Evolutionary conservation across 2,329 filamentous ascomycete species (phyloP), one percentile per base, ranked within the genome.

Genomic region (Cladosporium colombiae): DNA sequence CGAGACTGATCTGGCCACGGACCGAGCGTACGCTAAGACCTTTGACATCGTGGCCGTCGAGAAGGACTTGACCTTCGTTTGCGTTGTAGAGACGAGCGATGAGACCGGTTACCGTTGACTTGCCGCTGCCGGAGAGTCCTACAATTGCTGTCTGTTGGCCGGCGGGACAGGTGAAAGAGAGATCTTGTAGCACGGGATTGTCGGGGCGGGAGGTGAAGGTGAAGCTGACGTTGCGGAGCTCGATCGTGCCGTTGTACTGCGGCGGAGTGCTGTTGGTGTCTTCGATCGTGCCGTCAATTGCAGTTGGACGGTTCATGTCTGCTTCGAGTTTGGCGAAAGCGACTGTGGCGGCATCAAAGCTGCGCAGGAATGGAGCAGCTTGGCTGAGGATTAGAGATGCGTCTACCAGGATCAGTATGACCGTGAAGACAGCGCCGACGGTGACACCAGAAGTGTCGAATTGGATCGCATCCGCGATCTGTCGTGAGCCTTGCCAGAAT

Each of bases 161-260:
- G 21, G 79, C 76, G 0, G 78, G 78, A 4, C 81, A 74, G 5
- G 52, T 68, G 10, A 80, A 67, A 44, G 67, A 74, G 6, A 81
- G 66, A 16, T 73, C 69, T 63, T 78, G 72, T 2, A 81, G 70
- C 0, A 81, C 78, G 25, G 68, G 70, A 6, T 76, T 73, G 64
- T 68, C 74, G 69, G 78, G 66, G 68, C 79, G 73, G 4, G 79
- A 0, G 11, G 90, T 90, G 71, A 93, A 93, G 2, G 89, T 85
- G 72, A 93, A 93, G n/a, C 83, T 85, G 13, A 93, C 85, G 49
- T 86, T 81, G 18, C 86, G 78, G 23, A 93, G 85, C 5, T 83
- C 77, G 57, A 91, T 88, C 58, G 89, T 84, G 25, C 69, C 70
- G 18, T 53, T 55, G 37, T 64, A 59, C n/a, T 62, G 25, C 23